These are phyloP conservation scores for Filobasidium wieringae DNA, from an alignment of 768 basidiomycete species.

Conservation along the genomic window DNA sequence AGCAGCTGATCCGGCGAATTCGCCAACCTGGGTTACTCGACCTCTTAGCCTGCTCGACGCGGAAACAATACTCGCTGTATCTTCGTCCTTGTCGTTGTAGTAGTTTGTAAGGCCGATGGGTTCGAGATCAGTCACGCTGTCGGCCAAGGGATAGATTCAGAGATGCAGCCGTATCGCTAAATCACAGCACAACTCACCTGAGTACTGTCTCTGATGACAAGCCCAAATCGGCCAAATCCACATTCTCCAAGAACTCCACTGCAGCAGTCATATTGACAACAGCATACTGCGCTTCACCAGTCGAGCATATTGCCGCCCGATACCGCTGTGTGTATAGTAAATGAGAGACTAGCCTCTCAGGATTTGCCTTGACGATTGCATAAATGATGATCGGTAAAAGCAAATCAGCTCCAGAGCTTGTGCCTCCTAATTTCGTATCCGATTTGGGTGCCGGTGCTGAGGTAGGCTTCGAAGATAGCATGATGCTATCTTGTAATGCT, in stretches of 20 bases:
- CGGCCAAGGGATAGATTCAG: constrained; percentile 5
- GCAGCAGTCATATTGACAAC: constrained; percentile 90
- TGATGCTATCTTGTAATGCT: constrained; percentile 27
- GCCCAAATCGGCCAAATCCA: constrained; percentile 64
- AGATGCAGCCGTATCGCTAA: background rate
- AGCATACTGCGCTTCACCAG: constrained; percentile 82
- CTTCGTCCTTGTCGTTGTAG: constrained; percentile 46
- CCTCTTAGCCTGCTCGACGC: constrained; percentile 52
- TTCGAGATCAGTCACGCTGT: constrained; percentile 62
- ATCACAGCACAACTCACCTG: constrained; percentile 14
- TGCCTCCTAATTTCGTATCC: background rate
- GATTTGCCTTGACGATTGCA: constrained; percentile 85
- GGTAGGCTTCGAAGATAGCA: background rate
- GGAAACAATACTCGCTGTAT: constrained; percentile 44
- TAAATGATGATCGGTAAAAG: constrained; percentile 89
- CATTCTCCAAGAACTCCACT: constrained; percentile 88
- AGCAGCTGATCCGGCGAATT: constrained; percentile 54
- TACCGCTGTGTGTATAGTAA: constrained; percentile 48
- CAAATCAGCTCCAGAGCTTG: constrained; percentile 53
- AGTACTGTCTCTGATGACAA: constrained; percentile 41
- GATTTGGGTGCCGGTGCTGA: background rate
- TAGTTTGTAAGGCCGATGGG: constrained; percentile 58
- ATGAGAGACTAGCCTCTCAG: constrained; percentile 62
- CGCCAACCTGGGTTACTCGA: constrained; percentile 64
- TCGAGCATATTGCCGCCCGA: constrained; percentile 47